Conservation (phyloP, 768 basidiomycete species). For the Peribolospora kevripleyi region DNA sequence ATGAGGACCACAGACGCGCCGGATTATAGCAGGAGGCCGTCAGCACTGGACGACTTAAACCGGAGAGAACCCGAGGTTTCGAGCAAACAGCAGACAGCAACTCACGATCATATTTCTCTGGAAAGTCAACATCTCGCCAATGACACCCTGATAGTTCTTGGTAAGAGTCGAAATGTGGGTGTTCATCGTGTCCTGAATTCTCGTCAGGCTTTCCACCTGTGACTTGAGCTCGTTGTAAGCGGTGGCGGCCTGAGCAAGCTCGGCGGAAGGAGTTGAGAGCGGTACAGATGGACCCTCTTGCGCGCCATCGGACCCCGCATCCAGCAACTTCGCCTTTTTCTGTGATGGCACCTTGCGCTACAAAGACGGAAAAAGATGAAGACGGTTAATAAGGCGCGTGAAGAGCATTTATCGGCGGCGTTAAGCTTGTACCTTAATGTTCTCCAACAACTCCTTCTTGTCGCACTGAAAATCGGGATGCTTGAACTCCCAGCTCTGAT, state of each 20-base stretch:
- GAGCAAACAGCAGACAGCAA: no score
- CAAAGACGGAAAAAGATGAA: background rate
- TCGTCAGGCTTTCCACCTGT: slow-evolving; percentile 28
- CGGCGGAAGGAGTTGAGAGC: no score
- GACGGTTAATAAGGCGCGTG: background rate
- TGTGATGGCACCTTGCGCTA: slow-evolving; percentile 7
- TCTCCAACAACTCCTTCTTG: slow-evolving; percentile 33
- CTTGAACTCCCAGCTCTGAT: slow-evolving; percentile 23
- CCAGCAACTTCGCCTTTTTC: slow-evolving; percentile 6
- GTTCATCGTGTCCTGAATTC: slow-evolving; percentile 30
- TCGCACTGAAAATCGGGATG: slow-evolving; percentile 32
- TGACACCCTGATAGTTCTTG: slow-evolving; percentile 40
- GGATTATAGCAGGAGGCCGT: no score
- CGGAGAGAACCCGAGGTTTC: no score
- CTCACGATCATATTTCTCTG: slow-evolving; percentile 41
- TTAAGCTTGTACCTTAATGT: slow-evolving; percentile 21
- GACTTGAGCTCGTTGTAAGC: slow-evolving; percentile 24
- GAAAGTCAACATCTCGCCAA: slow-evolving; percentile 46
- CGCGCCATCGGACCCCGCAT: background rate
- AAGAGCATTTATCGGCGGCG: background rate
- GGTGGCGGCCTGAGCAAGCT: slow-evolving; percentile 5
- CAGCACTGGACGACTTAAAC: no score
- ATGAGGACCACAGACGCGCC: no score
- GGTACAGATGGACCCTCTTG: background rate
- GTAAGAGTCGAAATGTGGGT: slow-evolving; percentile 35